Evolutionary conservation across 176 grass and related monocot genomes (phyloP).

Genomic region (Elymus sibiricus): DNA sequence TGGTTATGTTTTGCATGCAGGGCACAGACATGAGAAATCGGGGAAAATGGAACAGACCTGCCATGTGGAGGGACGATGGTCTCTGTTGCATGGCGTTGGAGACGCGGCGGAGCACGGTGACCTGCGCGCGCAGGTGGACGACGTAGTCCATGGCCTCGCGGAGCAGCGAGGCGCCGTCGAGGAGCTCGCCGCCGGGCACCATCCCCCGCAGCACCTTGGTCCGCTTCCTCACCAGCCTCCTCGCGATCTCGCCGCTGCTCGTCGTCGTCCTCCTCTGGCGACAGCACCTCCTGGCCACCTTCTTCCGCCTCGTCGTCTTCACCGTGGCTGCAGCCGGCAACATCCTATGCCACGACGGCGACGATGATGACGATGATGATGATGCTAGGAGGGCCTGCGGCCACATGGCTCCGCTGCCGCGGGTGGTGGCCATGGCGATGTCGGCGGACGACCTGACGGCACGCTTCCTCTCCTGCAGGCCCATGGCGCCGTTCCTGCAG

Average conservation of each 20-base stretch:
- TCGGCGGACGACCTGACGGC: slow-evolving; percentile 61
- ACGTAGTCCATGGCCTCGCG: slow-evolving; percentile 73
- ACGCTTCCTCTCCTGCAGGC: slow-evolving; percentile 40
- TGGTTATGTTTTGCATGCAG: not conserved
- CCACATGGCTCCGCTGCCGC: slow-evolving; percentile 25
- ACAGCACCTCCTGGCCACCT: slow-evolving; percentile 27
- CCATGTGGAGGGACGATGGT: not conserved
- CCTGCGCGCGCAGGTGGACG: slow-evolving; percentile 56
- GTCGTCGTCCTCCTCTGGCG: not conserved
- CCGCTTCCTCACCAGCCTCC: slow-evolving; percentile 60
- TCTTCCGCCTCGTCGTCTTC: slow-evolving; percentile 32
- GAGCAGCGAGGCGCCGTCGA: slow-evolving; percentile 50
- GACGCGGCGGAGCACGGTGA: slow-evolving; percentile 55
- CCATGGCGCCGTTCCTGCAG: slow-evolving; percentile 22
- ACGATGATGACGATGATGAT: not conserved
- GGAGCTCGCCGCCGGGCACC: slow-evolving; percentile 57
- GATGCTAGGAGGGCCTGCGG: slow-evolving; percentile 32
- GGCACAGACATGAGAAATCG: not conserved
- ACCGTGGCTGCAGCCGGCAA: not conserved
- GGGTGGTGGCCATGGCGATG: slow-evolving; percentile 57
- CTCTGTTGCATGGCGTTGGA: slow-evolving; percentile 25
- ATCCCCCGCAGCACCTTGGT: slow-evolving; percentile 58
- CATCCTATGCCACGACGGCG: not conserved
- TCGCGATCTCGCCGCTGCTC: slow-evolving; percentile 34
- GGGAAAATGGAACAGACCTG: slow-evolving; percentile 2